Evolutionary conservation across 805 yeast species (phyloP).

Genomic region (Candida alai): DNA sequence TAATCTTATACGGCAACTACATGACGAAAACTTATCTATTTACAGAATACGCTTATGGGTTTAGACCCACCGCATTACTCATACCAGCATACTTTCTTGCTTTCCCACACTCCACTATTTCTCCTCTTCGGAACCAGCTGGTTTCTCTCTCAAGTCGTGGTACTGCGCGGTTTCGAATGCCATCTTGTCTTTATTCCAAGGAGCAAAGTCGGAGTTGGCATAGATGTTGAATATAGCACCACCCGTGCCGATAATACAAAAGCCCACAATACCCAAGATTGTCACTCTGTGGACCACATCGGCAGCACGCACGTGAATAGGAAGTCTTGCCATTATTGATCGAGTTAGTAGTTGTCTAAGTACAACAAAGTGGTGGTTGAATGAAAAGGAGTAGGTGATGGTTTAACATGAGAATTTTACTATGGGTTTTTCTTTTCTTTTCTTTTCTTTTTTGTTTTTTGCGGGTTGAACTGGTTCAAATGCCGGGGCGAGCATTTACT

Average conservation of each 20-base stretch:
- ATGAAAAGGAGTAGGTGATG: too few relatives aligned
- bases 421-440: too few relatives aligned
- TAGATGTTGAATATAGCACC: slow-evolving; percentile 37
- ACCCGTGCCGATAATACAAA: slow-evolving; percentile 39
- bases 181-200: slow-evolving; percentile 38
- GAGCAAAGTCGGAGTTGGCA: slow-evolving; percentile 42
- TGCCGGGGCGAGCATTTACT: too few relatives aligned
- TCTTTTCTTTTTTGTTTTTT: too few relatives aligned
- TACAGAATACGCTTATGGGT: too few relatives aligned
- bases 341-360: background rate
- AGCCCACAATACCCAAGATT: slow-evolving; percentile 39
- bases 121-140: slow-evolving; percentile 6
- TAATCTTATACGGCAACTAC: too few relatives aligned
- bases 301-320: slow-evolving; percentile 41
- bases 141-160: slow-evolving; percentile 22
- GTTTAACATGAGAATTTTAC: too few relatives aligned
- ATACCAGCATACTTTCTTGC: slow-evolving; percentile 2
- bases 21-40: too few relatives aligned
- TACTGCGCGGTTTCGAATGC: slow-evolving; percentile 31
- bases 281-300: slow-evolving; percentile 41
- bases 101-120: slow-evolving; percentile 2
- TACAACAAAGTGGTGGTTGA: too few relatives aligned
- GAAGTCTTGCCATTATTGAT: slow-evolving; percentile 19
- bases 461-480: too few relatives aligned
- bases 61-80: too few relatives aligned